Conservation (phyloP, 2,329 filamentous ascomycete species). For the Karstenula rhodostoma region DNA sequence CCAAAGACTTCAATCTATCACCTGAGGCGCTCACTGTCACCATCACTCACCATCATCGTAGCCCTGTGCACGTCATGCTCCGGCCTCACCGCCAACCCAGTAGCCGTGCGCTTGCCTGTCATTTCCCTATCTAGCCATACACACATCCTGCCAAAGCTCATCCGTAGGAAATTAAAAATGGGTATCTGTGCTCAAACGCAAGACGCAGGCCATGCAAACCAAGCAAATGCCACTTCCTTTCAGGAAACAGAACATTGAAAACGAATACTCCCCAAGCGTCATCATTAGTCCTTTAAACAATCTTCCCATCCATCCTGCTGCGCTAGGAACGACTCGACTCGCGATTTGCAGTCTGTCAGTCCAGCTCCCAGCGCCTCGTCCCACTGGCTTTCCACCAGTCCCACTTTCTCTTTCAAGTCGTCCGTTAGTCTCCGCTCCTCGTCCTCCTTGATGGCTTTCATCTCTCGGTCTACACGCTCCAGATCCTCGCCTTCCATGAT, state of each 20-base stretch:
- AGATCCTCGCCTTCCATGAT: conserved; percentile 49
- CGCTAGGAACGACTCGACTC: conserved; percentile 76
- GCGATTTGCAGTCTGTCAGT: conserved; percentile 75
- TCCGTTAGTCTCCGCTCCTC: conserved; percentile 78
- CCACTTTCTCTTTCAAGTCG: conserved; percentile 92
- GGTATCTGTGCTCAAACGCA: conserved; percentile 46
- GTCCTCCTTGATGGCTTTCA: conserved; percentile 66
- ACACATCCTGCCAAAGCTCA: conserved; percentile 12
- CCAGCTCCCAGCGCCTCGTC: conserved; percentile 81
- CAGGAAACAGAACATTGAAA: not conserved
- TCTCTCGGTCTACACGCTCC: conserved; percentile 55
- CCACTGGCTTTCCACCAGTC: conserved; percentile 92
- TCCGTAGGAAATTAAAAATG: conserved; percentile 32
- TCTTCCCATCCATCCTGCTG: conserved; percentile 90
- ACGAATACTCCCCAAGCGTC: not conserved
- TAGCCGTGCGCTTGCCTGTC: conserved; percentile 5
- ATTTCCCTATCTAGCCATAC: conserved; percentile 16
- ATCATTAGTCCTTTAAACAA: conserved; percentile 50
- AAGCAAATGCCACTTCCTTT: conserved; percentile 15
- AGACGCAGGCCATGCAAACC: conserved; percentile 28
- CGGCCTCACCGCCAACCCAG: conserved; percentile 8
- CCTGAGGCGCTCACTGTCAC: not conserved
- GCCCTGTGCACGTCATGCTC: conserved; percentile 12
- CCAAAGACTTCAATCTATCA: not conserved
- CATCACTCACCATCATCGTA: not conserved